A percentile compares a stretch with the other conserved stretches of the same genome.
phyloP scores from a whole-genome alignment of 176 grass and related monocot species.

The Zoysia japonica region DNA sequence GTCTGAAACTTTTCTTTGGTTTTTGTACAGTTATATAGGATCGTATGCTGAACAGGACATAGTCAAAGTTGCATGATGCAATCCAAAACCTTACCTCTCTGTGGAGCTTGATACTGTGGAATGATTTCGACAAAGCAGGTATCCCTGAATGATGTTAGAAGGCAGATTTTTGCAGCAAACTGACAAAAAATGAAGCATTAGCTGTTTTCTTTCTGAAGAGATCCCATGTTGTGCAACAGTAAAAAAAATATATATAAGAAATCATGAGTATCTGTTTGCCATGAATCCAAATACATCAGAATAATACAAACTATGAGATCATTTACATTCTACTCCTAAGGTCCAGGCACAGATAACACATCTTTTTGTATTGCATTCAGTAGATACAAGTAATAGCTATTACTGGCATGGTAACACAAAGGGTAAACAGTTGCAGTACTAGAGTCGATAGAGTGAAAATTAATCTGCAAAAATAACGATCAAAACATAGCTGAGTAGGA shows the following conservation, averaged over 20 bases:
- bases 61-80: not conserved
- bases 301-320: not conserved
- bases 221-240: not conserved
- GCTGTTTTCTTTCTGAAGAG: not conserved
- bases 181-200: conserved; percentile 60
- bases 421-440: not conserved
- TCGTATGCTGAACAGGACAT: not conserved
- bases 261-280: not conserved
- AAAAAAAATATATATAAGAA: not conserved
- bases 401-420: conserved; percentile 9
- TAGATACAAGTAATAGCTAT: conserved; percentile 3
- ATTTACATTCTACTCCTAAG: conserved; percentile 1
- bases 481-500: conserved; percentile 5
- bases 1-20: conserved; percentile 33
- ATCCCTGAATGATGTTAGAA: conserved; percentile 98
- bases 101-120: conserved; percentile 84
- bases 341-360: not conserved
- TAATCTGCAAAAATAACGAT: conserved; percentile 8
- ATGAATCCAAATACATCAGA: conserved; percentile 11
- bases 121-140: conserved; percentile 94
- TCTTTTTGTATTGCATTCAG: not conserved
- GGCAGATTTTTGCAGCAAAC: conserved; percentile 96
- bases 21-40: not conserved
- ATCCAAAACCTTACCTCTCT: conserved; percentile 65
- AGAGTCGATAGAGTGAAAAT: not conserved